A percentile compares a stretch with the other conserved stretches of the same genome.
phyloP scores from a whole-genome alignment of 1,284 basidiomycete species.

The Fomitopsis pinicola region DNA sequence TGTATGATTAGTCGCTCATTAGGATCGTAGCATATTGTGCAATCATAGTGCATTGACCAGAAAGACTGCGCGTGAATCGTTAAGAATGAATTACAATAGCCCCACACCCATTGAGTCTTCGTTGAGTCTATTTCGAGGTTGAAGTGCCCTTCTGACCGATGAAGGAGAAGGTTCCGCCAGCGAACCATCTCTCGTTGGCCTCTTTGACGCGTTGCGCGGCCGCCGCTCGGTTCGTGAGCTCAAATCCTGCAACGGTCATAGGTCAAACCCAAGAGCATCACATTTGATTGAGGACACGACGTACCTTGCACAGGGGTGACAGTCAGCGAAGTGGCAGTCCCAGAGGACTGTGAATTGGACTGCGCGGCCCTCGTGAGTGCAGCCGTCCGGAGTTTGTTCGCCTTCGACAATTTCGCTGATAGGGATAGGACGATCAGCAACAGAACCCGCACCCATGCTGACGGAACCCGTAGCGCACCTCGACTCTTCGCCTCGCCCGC shows the following conservation, averaged over 20 bases:
- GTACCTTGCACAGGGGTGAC: slow-evolving; percentile 95
- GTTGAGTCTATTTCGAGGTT: slow-evolving; percentile 3
- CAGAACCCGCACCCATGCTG: not conserved
- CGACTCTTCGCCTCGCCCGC: slow-evolving; percentile 84
- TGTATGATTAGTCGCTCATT: slow-evolving; percentile 7
- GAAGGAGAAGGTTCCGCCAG: slow-evolving; percentile 80
- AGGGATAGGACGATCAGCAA: slow-evolving; percentile 4
- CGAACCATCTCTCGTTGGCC: slow-evolving; percentile 92
- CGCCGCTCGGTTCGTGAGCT: slow-evolving; percentile 82
- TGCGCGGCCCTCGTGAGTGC: slow-evolving; percentile 74
- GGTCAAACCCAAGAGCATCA: slow-evolving; percentile 1
- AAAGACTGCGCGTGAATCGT: not conserved
- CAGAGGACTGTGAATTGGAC: slow-evolving; percentile 59
- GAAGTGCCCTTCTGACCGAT: slow-evolving; percentile 59
- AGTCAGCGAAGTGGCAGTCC: slow-evolving; percentile 87
- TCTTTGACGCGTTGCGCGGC: slow-evolving; percentile 81
- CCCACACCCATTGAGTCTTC: not conserved
- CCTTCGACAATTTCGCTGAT: slow-evolving; percentile 93
- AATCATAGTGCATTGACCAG: not conserved
- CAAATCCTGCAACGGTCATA: slow-evolving; percentile 55
- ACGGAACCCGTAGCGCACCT: slow-evolving; percentile 45
- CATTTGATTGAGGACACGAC: slow-evolving; percentile 17
- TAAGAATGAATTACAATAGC: not conserved
- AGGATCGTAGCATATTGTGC: not conserved
- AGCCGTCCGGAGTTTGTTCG: slow-evolving; percentile 88